Conservation (phyloP, 352 stramenopile genomes). For the Lagenidium sp. region DNA sequence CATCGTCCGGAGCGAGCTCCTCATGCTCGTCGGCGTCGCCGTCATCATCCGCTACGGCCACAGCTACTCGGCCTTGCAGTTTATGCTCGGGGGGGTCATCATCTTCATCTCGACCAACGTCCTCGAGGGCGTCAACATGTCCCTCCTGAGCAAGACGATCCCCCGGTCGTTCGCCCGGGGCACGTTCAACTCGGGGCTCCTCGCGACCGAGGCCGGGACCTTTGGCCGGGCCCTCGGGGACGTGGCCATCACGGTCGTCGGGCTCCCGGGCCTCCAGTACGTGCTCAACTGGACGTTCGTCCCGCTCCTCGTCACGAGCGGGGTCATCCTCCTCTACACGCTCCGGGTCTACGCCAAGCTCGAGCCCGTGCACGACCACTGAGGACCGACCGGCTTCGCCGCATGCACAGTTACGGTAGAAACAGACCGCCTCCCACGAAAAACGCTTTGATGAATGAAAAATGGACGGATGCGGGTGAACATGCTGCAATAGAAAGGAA, state of each 20-base stretch:
- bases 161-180: slow-evolving; percentile 87
- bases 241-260: slow-evolving; percentile 76
- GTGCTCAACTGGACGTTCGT: slow-evolving; percentile 82
- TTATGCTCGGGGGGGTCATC: slow-evolving; percentile 80
- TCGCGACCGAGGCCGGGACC: slow-evolving; percentile 91
- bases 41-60: slow-evolving; percentile 87
- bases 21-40: slow-evolving; percentile 87
- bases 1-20: slow-evolving; percentile 74
- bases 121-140: slow-evolving; percentile 92
- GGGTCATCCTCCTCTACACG: slow-evolving; percentile 63
- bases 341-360: slow-evolving; percentile 60
- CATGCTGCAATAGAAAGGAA: too few relatives aligned
- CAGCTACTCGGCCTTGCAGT: slow-evolving; percentile 82
- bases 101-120: slow-evolving; percentile 92
- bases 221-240: slow-evolving; percentile 83
- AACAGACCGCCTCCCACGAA: too few relatives aligned
- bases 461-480: too few relatives aligned
- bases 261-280: slow-evolving; percentile 70
- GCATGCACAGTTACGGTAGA: too few relatives aligned
- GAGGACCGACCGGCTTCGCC: too few relatives aligned
- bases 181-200: slow-evolving; percentile 92
- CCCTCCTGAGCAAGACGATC: slow-evolving; percentile 91
- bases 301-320: slow-evolving; percentile 42
- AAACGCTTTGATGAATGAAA: too few relatives aligned
- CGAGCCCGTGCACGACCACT: slow-evolving; percentile 36